Conservation (phyloP, 371 early-diverging fungal genomes). For the Syncephalis fuscata region DNA sequence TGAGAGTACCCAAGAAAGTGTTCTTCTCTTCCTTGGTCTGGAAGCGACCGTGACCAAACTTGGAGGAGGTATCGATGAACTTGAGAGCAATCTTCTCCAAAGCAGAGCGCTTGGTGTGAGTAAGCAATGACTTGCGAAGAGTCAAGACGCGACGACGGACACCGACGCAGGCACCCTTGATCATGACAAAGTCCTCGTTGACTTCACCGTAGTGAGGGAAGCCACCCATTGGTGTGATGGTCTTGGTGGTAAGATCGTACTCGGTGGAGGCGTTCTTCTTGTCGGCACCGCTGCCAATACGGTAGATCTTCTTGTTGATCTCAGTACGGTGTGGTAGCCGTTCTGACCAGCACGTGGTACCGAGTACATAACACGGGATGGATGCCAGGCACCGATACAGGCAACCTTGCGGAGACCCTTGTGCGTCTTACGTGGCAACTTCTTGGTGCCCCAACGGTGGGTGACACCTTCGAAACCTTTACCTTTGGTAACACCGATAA, state of each 20-base stretch:
- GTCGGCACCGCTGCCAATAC: conserved; percentile 88
- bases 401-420: conserved; percentile 99
- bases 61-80: conserved; percentile 98
- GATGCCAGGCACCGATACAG: conserved; percentile 99
- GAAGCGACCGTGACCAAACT: conserved; percentile 99
- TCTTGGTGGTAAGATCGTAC: conserved; percentile 95
- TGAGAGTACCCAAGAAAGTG: conserved; percentile 89
- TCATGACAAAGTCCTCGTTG: conserved; percentile 96
- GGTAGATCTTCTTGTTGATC: conserved; percentile 99
- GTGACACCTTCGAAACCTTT: conserved; percentile 99
- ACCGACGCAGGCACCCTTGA: conserved; percentile 98
- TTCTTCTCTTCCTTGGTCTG: conserved; percentile 98
- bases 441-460: conserved; percentile 99
- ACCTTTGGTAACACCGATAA: conserved; percentile 99
- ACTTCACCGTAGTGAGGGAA: conserved; percentile 99
- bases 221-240: conserved; percentile 98
- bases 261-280: conserved; percentile 83
- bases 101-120: conserved; percentile 88
- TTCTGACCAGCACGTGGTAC: conserved; percentile 99
- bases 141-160: conserved; percentile 97
- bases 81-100: conserved; percentile 92
- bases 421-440: conserved; percentile 99
- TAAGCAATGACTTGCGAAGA: conserved; percentile 94
- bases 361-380: conserved; percentile 98
- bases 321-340: conserved; percentile 99